A percentile compares a stretch with the other conserved stretches of the same genome.
Conservation (phyloP, 331 rosid species). For the Arachis monticola region DNA sequence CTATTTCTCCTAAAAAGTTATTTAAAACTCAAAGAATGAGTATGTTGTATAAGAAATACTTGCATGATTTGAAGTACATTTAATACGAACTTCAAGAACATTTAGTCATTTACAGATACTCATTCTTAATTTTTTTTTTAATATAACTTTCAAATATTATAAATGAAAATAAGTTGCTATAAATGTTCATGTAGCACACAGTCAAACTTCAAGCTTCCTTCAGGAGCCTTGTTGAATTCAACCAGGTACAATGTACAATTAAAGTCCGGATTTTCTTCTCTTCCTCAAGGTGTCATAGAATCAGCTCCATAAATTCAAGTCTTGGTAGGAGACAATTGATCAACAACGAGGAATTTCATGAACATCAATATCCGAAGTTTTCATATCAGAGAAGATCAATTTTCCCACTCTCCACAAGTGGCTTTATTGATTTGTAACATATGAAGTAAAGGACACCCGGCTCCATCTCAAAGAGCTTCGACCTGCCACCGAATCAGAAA, state of each 20-base stretch:
- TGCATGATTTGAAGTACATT: too few species aligned
- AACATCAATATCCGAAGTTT: constrained; percentile 10
- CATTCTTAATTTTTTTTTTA: too few species aligned
- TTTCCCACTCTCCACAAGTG: constrained; percentile 62
- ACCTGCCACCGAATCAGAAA: constrained; percentile 47
- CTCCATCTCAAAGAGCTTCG: constrained; percentile 91
- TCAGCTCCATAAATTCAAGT: constrained; percentile 8
- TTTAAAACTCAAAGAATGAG: too few species aligned
- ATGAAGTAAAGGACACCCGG: constrained; percentile 64
- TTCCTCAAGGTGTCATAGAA: neutral
- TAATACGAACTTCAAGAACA: too few species aligned
- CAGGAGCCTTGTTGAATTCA: neutral
- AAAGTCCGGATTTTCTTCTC: neutral
- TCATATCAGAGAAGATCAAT: constrained; percentile 49
- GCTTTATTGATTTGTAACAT: constrained; percentile 59
- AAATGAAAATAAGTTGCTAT: too few species aligned
- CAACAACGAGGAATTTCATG: neutral
- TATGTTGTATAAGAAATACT: too few species aligned
- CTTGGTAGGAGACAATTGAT: constrained; percentile 26
- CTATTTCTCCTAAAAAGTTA: too few species aligned
- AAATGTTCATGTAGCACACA: neutral
- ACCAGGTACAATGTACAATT: neutral
- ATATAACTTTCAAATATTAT: too few species aligned
- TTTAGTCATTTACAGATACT: too few species aligned
- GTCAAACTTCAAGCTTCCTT: neutral